Conservation (phyloP, 2,329 filamentous ascomycete species). For the Aspergillus nomiae region DNA sequence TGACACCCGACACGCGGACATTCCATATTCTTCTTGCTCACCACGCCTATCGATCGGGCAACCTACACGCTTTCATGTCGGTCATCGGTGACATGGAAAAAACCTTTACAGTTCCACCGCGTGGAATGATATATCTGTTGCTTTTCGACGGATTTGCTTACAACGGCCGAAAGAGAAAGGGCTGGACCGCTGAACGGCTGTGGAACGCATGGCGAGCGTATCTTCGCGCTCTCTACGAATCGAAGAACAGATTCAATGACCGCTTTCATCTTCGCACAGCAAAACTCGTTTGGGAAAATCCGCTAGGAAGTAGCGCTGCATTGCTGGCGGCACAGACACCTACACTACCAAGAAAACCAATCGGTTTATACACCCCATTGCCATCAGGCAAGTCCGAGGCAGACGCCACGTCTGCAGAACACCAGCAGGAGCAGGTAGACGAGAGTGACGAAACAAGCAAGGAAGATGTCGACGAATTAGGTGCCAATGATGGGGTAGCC, state of each 20-base stretch:
- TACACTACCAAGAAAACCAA: constrained; percentile 12
- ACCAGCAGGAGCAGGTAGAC: constrained; percentile 5
- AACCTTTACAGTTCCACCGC: constrained; percentile 64
- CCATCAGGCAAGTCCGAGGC: constrained; percentile 18
- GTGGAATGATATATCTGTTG: constrained; percentile 75
- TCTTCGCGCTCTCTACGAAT: constrained; percentile 47
- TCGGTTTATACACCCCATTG: constrained; percentile 29
- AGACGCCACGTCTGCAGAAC: constrained; percentile 5
- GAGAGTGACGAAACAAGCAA: constrained; percentile 8
- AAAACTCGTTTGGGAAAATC: constrained; percentile 33
- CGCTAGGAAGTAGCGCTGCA: constrained; percentile 21
- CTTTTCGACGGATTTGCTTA: constrained; percentile 79
- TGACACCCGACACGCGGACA: constrained; percentile 75
- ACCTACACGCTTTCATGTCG: constrained; percentile 69
- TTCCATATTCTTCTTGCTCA: constrained; percentile 79
- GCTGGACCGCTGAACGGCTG: constrained; percentile 74
- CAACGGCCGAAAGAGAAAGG: constrained; percentile 68
- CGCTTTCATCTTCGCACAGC: constrained; percentile 17
- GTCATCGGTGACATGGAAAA: constrained; percentile 79
- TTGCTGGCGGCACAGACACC: constrained; percentile 9
- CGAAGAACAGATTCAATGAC: constrained; percentile 30
- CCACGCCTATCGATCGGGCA: constrained; percentile 67
- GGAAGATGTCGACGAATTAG: constrained; percentile 8
- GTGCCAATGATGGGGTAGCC: constrained; percentile 3
- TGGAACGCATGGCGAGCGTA: constrained; percentile 68